Conservation (phyloP, 108 stramenopile species). For the Cylindrotheca closterium region DNA sequence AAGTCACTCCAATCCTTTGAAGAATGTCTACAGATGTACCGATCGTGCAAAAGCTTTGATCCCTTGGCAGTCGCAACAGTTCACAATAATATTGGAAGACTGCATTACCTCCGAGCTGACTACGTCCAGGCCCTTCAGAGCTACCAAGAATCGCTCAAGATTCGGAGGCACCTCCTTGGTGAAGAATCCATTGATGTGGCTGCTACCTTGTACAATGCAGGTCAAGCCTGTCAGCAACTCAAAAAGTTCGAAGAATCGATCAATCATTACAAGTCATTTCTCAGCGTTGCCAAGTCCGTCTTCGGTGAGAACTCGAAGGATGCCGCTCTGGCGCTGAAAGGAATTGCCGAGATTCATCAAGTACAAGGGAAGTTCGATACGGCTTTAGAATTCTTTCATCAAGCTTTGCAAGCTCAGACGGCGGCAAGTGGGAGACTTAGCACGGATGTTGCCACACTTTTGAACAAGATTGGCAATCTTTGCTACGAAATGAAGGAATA, state of each 20-base stretch:
- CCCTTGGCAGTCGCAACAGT: slow-evolving; percentile 35
- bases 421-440: slow-evolving; percentile 50
- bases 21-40: not conserved
- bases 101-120: slow-evolving; percentile 59
- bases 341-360: slow-evolving; percentile 64
- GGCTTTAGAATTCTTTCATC: slow-evolving; percentile 29
- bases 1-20: not conserved
- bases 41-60: not conserved
- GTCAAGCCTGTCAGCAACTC: slow-evolving; percentile 62
- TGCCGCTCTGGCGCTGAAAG: slow-evolving; percentile 59
- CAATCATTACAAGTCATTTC: slow-evolving; percentile 44
- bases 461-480: slow-evolving; percentile 71
- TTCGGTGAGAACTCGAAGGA: slow-evolving; percentile 49
- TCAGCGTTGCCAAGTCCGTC: slow-evolving; percentile 26
- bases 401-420: slow-evolving; percentile 36
- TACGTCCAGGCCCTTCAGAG: slow-evolving; percentile 33
- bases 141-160: slow-evolving; percentile 44
- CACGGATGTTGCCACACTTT: slow-evolving; percentile 54
- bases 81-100: slow-evolving; percentile 64
- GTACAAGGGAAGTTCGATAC: slow-evolving; percentile 50
- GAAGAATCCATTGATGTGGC: slow-evolving; percentile 54
- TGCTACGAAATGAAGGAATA: slow-evolving; percentile 58
- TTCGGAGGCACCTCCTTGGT: slow-evolving; percentile 40
- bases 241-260: slow-evolving; percentile 50
- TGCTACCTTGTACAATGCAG: slow-evolving; percentile 61